Conservation (phyloP, 2,329 filamentous ascomycete species). For the Alternaria sp. region DNA sequence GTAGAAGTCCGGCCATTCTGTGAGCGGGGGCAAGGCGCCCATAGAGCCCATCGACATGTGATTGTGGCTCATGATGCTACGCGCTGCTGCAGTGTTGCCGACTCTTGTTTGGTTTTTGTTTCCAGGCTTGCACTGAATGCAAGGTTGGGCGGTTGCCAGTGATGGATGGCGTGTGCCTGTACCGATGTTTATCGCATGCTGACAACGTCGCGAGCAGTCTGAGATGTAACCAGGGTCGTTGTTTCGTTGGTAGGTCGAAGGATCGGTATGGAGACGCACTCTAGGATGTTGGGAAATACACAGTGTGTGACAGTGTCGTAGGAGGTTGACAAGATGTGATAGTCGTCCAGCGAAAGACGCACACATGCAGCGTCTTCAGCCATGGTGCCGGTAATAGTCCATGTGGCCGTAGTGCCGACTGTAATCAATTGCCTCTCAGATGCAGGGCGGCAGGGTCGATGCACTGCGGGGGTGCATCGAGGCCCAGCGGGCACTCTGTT, state of each 20-base stretch:
- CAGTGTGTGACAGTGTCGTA: constrained; percentile 1
- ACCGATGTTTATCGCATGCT: constrained; percentile 8
- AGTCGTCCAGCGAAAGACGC: neutral
- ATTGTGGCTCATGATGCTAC: constrained; percentile 32
- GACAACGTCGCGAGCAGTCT: neutral
- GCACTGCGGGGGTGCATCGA: constrained; percentile 10
- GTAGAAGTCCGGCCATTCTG: constrained; percentile 59
- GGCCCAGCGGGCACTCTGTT: constrained; percentile 10
- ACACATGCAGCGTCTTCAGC: constrained; percentile 10
- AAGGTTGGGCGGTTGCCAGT: neutral
- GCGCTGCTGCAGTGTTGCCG: constrained; percentile 1
- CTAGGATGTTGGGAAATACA: neutral
- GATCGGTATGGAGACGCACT: neutral
- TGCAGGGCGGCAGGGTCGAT: constrained; percentile 18
- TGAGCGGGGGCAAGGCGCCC: constrained; percentile 54
- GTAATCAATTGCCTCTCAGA: constrained; percentile 6
- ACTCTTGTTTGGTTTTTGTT: constrained; percentile 14
- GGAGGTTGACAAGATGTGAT: neutral
- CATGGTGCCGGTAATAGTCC: constrained; percentile 16
- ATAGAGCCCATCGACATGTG: constrained; percentile 47
- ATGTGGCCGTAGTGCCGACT: constrained; percentile 18
- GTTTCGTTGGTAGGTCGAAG: neutral
- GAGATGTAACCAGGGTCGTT: neutral
- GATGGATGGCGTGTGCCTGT: neutral
- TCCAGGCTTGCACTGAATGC: neutral